Base-by-base conservation (phyloP, 129 eudicot species). In the Saposhnikovia divaricata region DNA sequence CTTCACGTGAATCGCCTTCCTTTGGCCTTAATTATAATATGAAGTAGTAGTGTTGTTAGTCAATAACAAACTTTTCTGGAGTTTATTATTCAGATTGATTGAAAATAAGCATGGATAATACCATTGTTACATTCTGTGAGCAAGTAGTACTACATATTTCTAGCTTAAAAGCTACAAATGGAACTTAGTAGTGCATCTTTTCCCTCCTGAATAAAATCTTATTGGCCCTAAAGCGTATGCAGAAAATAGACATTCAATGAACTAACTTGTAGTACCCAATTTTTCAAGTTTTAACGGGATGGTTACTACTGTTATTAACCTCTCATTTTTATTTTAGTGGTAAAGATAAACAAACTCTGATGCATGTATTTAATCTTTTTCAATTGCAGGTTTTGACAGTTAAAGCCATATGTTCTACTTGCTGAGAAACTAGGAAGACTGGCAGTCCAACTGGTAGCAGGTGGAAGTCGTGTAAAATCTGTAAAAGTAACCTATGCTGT, bases 381-480 rank as follows among this genome's bases (percentile, higher is more conserved):
- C 63, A 72, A 69, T 16, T 73, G 75, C 88, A 91, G 98, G 95
- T 93, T 80, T 90, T 93, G n/a, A 59, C 76, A 34, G 86, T 88
- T 93, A 80, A 91, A 91, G 82, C 98, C 98, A 21, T 93, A 39
- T 72, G 91, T 89, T 18, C 86, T 85, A 45, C 98, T 93, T 25
- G 91, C 97, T 77, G 98, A 93, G 82, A 93, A 93, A 77, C 91
- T 93, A 9, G 98, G 97, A 25, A 88, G 98, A 82, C 86, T 93
- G 23, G 97, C 95, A 69, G 96, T 93, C 18, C 98, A 94, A 59
- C 80, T 94, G 38, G 97, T 95, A 14, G 90, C 98, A 2, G 98
- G 98, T 72, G 98, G 98, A 18, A 95, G 98, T 66, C 97, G 98
- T 5, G 96, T 95, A 16, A 95, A 95, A 85, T 87, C 92, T 0